Base-by-base conservation (phyloP, 2,329 filamentous ascomycete species). In the Huntiella bhutanensis region DNA sequence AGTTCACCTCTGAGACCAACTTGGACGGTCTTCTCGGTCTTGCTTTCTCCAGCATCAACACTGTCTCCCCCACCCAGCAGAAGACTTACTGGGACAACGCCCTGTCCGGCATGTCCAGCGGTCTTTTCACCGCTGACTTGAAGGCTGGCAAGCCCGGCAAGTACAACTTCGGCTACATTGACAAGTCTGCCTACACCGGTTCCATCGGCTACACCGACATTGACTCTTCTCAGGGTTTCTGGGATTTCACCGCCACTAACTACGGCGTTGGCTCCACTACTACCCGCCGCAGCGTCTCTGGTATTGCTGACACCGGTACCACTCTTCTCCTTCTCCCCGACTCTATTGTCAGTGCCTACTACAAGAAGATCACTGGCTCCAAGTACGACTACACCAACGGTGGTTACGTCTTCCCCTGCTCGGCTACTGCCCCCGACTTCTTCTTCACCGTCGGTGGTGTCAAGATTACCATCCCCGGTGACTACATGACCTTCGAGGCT, bases 91-190 rank as follows among this genome's bases (percentile, higher is more conserved):
- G 62, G 42, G 61, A 59, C 13, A 65, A 57, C 22, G 39, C 39
- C 15, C 22, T 41, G 45, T n/a, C 17, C 22, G 7, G 32, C 5
- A 19, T 46, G 17, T 17, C 37, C 45, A 33, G 13, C 33, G 37
- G 37, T 35, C 62, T 87, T 36, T 81, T 87, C 61, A 82, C 80
- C 0, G 80, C 77, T 17, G 70, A 80, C 50, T 66, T 88, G 39
- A 72, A 73, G 55, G 68, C 71, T 52, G 65, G 69, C 49, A 64
- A 66, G 12, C 63, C 66, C 2, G 81, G 81, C 40, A 68, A 71
- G 28, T 87, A 84, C 62, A 77, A 84, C 56, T 87, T 87, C 55
- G 82, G 82, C 50, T 68, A 60, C 53, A 76, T 87, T 54, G 78
- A 87, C 57, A 56, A 55, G 1, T 62, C 62, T 47, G 75, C 81